These are phyloP conservation scores for Chaetomidium leptoderma DNA, from an alignment of 495 filamentous ascomycete species.

Conservation along the genomic window DNA sequence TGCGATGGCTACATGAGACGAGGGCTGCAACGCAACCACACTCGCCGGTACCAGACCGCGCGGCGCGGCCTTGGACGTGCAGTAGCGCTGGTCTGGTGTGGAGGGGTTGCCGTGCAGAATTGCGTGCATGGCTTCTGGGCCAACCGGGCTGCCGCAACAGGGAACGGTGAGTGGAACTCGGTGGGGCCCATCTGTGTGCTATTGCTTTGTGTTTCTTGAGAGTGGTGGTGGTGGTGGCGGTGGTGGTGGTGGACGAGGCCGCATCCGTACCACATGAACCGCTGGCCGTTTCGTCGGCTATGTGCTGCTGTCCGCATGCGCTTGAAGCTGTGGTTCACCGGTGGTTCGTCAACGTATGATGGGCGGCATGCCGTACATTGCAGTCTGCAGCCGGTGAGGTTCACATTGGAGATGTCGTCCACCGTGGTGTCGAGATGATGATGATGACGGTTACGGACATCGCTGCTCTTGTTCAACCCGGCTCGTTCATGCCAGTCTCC, in stretches of 20 bases:
- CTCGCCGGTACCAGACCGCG: background rate
- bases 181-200: background rate
- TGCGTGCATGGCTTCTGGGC: background rate
- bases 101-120: background rate
- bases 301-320: conserved; percentile 1
- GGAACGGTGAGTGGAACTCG: background rate
- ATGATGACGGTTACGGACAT: background rate
- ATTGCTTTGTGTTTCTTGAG: background rate
- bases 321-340: conserved; percentile 10
- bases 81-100: background rate
- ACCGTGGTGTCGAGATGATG: background rate
- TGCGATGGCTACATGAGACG: conserved; percentile 8
- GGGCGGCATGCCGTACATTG: conserved; percentile 11
- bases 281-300: background rate
- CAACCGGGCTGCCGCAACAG: background rate
- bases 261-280: background rate
- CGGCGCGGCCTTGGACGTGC: background rate
- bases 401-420: background rate
- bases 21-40: conserved; percentile 10
- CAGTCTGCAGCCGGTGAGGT: conserved; percentile 14
- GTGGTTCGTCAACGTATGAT: conserved; percentile 1
- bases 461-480: background rate
- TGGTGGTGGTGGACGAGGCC: background rate
- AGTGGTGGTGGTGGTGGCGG: background rate
- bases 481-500: background rate